Evolutionary conservation across 1,284 basidiomycete species (phyloP).

Genomic region (Heterobasidion irregulare): DNA sequence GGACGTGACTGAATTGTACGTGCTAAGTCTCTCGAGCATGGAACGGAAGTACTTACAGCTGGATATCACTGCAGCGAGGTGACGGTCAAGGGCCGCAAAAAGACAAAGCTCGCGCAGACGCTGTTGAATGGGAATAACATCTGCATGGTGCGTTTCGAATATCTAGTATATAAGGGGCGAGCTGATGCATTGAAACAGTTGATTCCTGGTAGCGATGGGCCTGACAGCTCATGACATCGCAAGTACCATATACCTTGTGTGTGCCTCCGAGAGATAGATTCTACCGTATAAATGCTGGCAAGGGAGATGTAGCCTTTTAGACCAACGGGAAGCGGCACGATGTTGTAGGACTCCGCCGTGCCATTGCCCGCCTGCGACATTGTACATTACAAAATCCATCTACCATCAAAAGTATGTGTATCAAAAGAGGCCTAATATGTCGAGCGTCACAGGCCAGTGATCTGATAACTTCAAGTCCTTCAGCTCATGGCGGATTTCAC

Average conservation of each 20-base stretch:
- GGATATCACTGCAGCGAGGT: slow-evolving; percentile 53
- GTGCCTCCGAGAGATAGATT: no score
- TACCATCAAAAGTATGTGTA: not conserved
- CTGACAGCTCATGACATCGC: slow-evolving; percentile 33
- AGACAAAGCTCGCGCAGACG: slow-evolving; percentile 84
- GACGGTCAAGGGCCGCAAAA: slow-evolving; percentile 76
- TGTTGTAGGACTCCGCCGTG: not conserved
- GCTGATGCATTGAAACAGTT: slow-evolving; percentile 32
- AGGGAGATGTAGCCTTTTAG: no score
- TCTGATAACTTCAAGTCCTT: not conserved
- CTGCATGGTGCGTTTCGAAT: slow-evolving; percentile 66
- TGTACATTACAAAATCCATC: not conserved
- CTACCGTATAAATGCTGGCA: no score
- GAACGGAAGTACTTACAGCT: not conserved
- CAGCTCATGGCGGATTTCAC: no score
- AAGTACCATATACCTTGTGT: not conserved
- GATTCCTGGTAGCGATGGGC: slow-evolving; percentile 74
- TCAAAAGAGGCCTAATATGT: not conserved
- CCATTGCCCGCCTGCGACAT: not conserved
- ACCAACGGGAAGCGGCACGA: not conserved
- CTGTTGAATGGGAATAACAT: slow-evolving; percentile 97
- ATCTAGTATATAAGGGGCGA: not conserved
- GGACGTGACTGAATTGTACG: slow-evolving; percentile 94
- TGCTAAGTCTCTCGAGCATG: slow-evolving; percentile 8
- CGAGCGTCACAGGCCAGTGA: slow-evolving; percentile 1